These are phyloP conservation scores for Heimioporus punctisporus DNA, from an alignment of 1,284 basidiomycete genomes.

Conservation along the genomic window DNA sequence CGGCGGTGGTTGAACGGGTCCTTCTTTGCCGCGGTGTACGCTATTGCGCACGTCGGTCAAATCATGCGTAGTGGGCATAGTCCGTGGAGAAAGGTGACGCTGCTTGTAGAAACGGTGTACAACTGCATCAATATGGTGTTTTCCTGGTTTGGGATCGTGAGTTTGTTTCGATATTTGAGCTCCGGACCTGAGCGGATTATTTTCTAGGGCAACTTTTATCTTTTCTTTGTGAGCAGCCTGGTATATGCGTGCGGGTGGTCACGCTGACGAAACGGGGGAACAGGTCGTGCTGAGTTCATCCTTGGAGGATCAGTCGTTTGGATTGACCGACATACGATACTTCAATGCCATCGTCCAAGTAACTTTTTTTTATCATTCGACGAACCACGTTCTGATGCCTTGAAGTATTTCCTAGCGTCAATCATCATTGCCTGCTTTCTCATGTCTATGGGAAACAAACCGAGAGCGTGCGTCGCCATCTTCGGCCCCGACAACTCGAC, in stretches of 20 bases:
- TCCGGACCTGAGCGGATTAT: slow-evolving; percentile 1
- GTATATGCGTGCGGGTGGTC: background rate
- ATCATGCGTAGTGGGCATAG: slow-evolving; percentile 89
- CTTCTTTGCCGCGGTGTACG: slow-evolving; percentile 93
- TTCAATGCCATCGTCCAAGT: slow-evolving; percentile 84
- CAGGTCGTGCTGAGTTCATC: slow-evolving; percentile 89
- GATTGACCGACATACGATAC: slow-evolving; percentile 69
- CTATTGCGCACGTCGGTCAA: slow-evolving; percentile 84
- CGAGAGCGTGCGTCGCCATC: slow-evolving; percentile 65
- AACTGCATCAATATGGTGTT: slow-evolving; percentile 90
- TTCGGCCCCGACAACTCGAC: background rate
- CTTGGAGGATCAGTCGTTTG: slow-evolving; percentile 78
- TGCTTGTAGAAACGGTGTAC: slow-evolving; percentile 87
- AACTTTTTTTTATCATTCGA: slow-evolving; percentile 2
- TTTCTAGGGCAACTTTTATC: slow-evolving; percentile 88
- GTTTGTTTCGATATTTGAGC: slow-evolving; percentile 29
- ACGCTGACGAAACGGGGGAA: slow-evolving; percentile 15
- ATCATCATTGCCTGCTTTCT: slow-evolving; percentile 90
- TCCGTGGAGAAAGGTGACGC: slow-evolving; percentile 67
- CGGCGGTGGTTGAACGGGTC: too few species aligned
- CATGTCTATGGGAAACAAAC: slow-evolving; percentile 97
- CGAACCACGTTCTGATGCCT: slow-evolving; percentile 6
- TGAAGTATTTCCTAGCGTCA: slow-evolving; percentile 84
- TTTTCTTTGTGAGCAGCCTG: slow-evolving; percentile 82
- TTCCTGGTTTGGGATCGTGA: slow-evolving; percentile 91